Evolutionary conservation across 768 basidiomycete species (phyloP).

Genomic region (Mycena albidolilacea): DNA sequence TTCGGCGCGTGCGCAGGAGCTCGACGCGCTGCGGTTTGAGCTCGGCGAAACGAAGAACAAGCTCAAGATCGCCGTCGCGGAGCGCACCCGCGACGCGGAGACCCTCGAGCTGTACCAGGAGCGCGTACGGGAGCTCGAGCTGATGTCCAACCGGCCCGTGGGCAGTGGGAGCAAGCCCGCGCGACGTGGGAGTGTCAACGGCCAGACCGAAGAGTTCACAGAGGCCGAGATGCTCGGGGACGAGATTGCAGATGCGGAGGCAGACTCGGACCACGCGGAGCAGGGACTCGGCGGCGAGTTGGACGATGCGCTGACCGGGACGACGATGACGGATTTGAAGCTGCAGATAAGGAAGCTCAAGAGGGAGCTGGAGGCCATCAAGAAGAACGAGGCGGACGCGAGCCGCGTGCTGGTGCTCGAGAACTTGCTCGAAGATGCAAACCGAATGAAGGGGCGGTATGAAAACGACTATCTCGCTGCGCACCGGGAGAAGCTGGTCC

Average conservation of each 20-base stretch:
- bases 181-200: conserved; percentile 35
- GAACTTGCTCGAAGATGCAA: conserved; percentile 92
- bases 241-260: conserved; percentile 47
- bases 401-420: conserved; percentile 89
- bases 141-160: conserved; percentile 68
- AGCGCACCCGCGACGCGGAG: conserved; percentile 85
- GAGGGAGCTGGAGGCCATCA: conserved; percentile 83
- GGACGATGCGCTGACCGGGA: conserved; percentile 87
- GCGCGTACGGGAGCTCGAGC: conserved; percentile 89
- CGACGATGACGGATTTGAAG: conserved; percentile 93
- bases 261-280: conserved; percentile 57
- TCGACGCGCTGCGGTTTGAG: conserved; percentile 80
- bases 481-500: conserved; percentile 85
- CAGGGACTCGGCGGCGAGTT: conserved; percentile 88
- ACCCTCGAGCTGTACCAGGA: conserved; percentile 93
- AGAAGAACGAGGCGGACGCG: conserved; percentile 82
- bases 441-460: conserved; percentile 89
- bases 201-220: conserved; percentile 48
- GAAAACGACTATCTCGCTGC: conserved; percentile 89
- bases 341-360: conserved; percentile 87
- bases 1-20: conserved; percentile 76
- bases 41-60: conserved; percentile 82
- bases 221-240: conserved; percentile 62
- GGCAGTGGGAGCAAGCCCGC: conserved; percentile 47
- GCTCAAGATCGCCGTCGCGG: conserved; percentile 76